A percentile compares a stretch with the other conserved stretches of the same genome.
These are phyloP conservation scores for Anethum foeniculum DNA, from an alignment of 140 eudicot species.

Conservation along the genomic window DNA sequence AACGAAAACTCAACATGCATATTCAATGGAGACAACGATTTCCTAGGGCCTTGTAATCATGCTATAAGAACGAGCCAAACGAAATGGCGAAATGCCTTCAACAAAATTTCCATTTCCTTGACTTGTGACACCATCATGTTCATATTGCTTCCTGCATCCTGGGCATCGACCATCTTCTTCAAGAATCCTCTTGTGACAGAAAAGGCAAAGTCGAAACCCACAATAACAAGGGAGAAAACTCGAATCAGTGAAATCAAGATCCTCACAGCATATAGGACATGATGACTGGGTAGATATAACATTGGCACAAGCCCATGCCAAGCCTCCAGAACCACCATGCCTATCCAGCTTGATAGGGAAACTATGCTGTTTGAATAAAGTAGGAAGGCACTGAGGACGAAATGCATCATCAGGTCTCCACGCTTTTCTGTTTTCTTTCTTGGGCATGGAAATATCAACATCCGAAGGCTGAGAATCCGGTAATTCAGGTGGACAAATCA, in stretches of 20 bases:
- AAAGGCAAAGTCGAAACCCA: slow-evolving; percentile 36
- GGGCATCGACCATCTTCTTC: slow-evolving; percentile 42
- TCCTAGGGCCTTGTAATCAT: slow-evolving; percentile 58
- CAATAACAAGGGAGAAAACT: slow-evolving; percentile 36
- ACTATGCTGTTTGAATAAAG: slow-evolving; percentile 13
- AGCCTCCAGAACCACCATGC: neutral
- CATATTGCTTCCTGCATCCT: slow-evolving; percentile 36
- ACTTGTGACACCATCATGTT: neutral
- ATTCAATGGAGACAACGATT: slow-evolving; percentile 18
- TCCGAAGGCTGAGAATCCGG: neutral
- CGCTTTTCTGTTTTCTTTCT: slow-evolving; percentile 16
- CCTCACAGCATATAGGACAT: slow-evolving; percentile 42
- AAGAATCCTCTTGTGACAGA: slow-evolving; percentile 41
- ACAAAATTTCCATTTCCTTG: slow-evolving; percentile 6
- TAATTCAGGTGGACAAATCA: neutral
- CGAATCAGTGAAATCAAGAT: slow-evolving; percentile 33
- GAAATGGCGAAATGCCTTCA: slow-evolving; percentile 37
- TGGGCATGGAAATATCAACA: neutral
- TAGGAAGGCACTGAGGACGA: slow-evolving; percentile 30
- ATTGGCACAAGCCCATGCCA: neutral
- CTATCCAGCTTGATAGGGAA: neutral
- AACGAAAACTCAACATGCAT: slow-evolving; percentile 37
- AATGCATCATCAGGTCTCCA: slow-evolving; percentile 34
- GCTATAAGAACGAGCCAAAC: slow-evolving; percentile 72
- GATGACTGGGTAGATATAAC: slow-evolving; percentile 14